Conservation (phyloP, 2,329 filamentous ascomycete genomes). For the Tolypocladium tundrense region DNA sequence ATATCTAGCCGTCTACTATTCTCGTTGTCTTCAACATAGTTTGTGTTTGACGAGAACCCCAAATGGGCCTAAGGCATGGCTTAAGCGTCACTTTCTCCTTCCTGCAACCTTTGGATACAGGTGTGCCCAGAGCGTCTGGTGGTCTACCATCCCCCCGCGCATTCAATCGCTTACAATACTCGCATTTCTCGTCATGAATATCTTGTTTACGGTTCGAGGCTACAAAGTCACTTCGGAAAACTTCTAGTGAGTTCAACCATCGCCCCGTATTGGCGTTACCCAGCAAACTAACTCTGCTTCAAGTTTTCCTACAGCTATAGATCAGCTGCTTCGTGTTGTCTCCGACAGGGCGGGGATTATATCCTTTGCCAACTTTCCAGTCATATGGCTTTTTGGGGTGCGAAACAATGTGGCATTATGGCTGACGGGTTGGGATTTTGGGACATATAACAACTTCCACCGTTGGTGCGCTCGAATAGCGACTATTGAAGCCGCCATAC, state of each 20-base stretch:
- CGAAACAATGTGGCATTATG: slow-evolving; percentile 57
- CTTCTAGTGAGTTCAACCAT: slow-evolving; percentile 22
- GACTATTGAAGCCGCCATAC: slow-evolving; percentile 50
- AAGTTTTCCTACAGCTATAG: slow-evolving; percentile 19
- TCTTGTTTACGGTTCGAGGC: slow-evolving; percentile 23
- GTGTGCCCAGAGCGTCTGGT: slow-evolving; percentile 32
- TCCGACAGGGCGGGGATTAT: slow-evolving; percentile 56
- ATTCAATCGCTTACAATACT: slow-evolving; percentile 30
- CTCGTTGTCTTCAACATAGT: not conserved
- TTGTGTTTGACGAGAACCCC: not conserved
- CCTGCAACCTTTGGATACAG: slow-evolving; percentile 33
- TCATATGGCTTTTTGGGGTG: slow-evolving; percentile 57
- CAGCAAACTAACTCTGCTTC: slow-evolving; percentile 8
- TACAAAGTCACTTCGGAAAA: slow-evolving; percentile 27
- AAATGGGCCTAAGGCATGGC: slow-evolving; percentile 11
- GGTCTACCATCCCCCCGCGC: slow-evolving; percentile 32
- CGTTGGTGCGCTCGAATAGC: slow-evolving; percentile 55
- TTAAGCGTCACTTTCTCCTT: slow-evolving; percentile 21
- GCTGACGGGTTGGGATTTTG: slow-evolving; percentile 60
- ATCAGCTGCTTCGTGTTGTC: slow-evolving; percentile 40
- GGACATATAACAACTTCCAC: slow-evolving; percentile 57
- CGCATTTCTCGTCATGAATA: slow-evolving; percentile 26
- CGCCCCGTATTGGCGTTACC: slow-evolving; percentile 1
- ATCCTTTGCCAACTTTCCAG: slow-evolving; percentile 51
- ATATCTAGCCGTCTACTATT: slow-evolving; percentile 5